A percentile compares a stretch with the other conserved stretches of the same genome.
Conservation (phyloP, 345 rosid genomes). For the Ceriops tagal region DNA sequence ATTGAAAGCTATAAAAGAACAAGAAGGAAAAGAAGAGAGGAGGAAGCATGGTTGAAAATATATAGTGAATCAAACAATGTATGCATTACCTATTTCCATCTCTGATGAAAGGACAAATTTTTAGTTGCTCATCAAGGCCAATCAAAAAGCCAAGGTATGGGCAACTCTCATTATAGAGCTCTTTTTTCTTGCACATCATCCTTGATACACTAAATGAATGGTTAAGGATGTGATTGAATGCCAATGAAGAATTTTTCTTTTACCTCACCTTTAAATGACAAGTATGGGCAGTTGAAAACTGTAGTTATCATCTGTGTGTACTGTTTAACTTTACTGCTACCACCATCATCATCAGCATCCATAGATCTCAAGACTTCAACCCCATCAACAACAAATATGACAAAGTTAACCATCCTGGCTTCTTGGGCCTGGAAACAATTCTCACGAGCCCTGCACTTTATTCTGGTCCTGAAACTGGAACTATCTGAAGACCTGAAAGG, state of each 20-base stretch:
- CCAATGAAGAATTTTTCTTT: background rate
- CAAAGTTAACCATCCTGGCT: constrained; percentile 55
- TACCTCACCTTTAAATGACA: constrained; percentile 63
- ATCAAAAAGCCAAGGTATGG: too few relatives aligned
- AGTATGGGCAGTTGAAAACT: constrained; percentile 49
- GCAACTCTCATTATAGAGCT: too few relatives aligned
- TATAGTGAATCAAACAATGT: background rate
- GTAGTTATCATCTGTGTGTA: constrained; percentile 35
- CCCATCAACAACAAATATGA: constrained; percentile 63
- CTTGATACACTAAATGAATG: background rate
- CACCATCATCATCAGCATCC: constrained; percentile 23
- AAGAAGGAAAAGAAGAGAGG: background rate
- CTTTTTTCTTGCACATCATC: too few relatives aligned
- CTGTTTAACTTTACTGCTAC: constrained; percentile 15
- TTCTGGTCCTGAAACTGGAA: constrained; percentile 36
- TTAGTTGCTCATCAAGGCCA: too few relatives aligned
- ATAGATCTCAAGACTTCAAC: constrained; percentile 53
- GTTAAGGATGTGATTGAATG: background rate
- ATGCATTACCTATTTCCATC: background rate
- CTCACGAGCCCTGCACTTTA: constrained; percentile 38
- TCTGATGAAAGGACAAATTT: background rate
- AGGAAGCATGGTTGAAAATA: background rate
- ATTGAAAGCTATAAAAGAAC: background rate
- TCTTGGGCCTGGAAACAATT: constrained; percentile 23
- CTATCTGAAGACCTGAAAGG: constrained; percentile 53